Evolutionary conservation across 1,139 yeast species (phyloP), one percentile per base, ranked within the genome.

Genomic region (Saccharomyces hybrid): DNA sequence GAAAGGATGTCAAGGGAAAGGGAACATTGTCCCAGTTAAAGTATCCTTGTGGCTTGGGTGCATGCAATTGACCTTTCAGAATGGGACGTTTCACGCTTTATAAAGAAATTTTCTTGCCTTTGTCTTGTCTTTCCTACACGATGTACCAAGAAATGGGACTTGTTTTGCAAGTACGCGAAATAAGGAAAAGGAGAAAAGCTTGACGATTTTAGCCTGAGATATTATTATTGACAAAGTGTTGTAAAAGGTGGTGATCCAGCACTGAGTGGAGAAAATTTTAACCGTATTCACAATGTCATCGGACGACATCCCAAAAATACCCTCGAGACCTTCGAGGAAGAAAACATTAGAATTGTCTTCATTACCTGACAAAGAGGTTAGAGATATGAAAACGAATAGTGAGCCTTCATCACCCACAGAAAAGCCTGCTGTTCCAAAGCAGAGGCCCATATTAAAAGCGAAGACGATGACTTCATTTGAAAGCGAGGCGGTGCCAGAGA

Each of bases 261-360:
- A 3, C 4, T 38, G 9, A 8, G 23, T 16, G 14, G 9, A 8
- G 25, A 3, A 8, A 38, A 38, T 38, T 38, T 3, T 38, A 9
- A 5, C 42, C 42, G 42, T 3, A 5, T 38, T 2, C 13, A 38
- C 42, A 38, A 38, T 38, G 42, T 38, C 42, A 16, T 38, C 42
- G 13, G 42, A 38, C 7, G 13, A 4, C 3, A 46, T 54, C n/a
- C 66, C 66, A 7, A 52, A 55, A 47, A 49, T 62, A 16, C 66
- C 66, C 7, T 53, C 53, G 38, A 58, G 64, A 32, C 64, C 63
- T 2, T 49, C 42, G 46, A 56, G 60, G 50, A 55, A 47, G 49
- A 50, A 46, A 27, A 52, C 49, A 16, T 46, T 54, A 9, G 41
- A 8, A 46, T 48, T 27, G 11, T 13, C 23, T 16, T 29, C 19